These are phyloP conservation scores for Cercospora sojina DNA, from an alignment of 2,329 filamentous ascomycete species.

Conservation along the genomic window DNA sequence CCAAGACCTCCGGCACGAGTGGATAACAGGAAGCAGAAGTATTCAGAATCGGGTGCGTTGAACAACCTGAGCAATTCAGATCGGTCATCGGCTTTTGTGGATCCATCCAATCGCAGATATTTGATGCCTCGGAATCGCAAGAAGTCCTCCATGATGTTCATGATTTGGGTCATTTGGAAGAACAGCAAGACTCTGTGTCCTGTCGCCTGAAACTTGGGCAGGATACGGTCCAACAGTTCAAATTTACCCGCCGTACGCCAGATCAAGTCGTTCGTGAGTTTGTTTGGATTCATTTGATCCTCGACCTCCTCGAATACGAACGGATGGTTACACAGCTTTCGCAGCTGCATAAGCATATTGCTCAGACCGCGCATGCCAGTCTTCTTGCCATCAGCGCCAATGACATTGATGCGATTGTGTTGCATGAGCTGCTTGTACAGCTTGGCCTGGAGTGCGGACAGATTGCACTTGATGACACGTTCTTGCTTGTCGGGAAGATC, in stretches of 20 bases:
- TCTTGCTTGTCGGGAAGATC: slow-evolving; percentile 98
- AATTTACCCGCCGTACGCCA: slow-evolving; percentile 98
- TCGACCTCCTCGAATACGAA: slow-evolving; percentile 98
- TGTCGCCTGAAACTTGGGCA: slow-evolving; percentile 89
- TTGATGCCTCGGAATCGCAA: slow-evolving; percentile 77
- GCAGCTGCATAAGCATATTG: slow-evolving; percentile 99
- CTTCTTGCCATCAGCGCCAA: slow-evolving; percentile 94
- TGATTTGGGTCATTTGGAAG: slow-evolving; percentile 99
- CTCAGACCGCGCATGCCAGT: slow-evolving; percentile 89
- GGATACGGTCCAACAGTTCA: slow-evolving; percentile 83
- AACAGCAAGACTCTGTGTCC: slow-evolving; percentile 98
- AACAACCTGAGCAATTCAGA: slow-evolving; percentile 86
- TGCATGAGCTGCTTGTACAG: slow-evolving; percentile 97
- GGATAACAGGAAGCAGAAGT: slow-evolving; percentile 98
- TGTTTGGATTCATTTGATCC: slow-evolving; percentile 92
- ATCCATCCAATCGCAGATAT: slow-evolving; percentile 92
- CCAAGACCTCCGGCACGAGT: slow-evolving; percentile 97
- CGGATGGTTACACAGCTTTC: slow-evolving; percentile 97
- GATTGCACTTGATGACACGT: slow-evolving; percentile 98
- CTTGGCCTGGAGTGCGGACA: slow-evolving; percentile 88
- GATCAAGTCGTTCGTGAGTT: slow-evolving; percentile 83
- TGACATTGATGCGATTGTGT: slow-evolving; percentile 90
- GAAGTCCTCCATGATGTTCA: slow-evolving; percentile 99
- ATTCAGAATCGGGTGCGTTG: slow-evolving; percentile 85
- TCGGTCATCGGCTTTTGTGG: slow-evolving; percentile 95